Base-by-base conservation (phyloP, 495 filamentous ascomycete genomes). In the Apiosordaria backusii region DNA sequence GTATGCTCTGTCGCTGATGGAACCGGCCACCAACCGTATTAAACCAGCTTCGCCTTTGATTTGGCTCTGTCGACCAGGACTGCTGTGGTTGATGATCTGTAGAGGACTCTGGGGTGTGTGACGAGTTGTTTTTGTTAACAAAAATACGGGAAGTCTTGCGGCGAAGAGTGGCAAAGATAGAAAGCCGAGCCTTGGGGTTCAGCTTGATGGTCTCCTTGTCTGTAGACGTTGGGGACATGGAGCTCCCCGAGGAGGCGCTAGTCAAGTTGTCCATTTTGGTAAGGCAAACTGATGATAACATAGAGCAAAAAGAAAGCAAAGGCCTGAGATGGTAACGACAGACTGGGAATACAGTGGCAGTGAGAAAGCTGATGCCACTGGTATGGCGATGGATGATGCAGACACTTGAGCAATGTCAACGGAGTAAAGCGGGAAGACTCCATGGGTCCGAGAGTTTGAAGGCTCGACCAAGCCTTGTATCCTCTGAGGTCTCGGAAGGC, bases 101-200 rank as follows among this genome's bases (percentile, higher is more conserved):
- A 13, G 16, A 45, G 13, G 35, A 15, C 35, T 10, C 13, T 45
- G 35, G 35, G 5, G 35, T 45, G 10, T 45, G 35, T 15, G 52
- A 23, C 9, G 52, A 6, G 6, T 21, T 55, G n/a, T 22, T 23
- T 23, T 55, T 55, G 52, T 4, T 55, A 23, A 55, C 52, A 23
- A 55, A 55, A 13, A 55, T 55, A 15, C 52, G 52, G n/a, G 52
- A 55, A 55, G 52, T 55, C 52, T 55, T 55, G 52, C 52, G 52
- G n/a, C 52, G 52, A 23, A 55, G n/a, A 4, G 52, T 55, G 18
- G 52, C 52, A 55, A 55, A 55, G 22, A 55, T 55, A n/a, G n/a
- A 19, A 19, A 55, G 2, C 9, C 52, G 52, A 55, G 52, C 4
- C 52, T 19, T 55, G 35, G 35, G 35, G 35, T 45, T 45, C 35